Evolutionary conservation across 306 rosid genomes (phyloP).

Genomic region (Acacia confusa): DNA sequence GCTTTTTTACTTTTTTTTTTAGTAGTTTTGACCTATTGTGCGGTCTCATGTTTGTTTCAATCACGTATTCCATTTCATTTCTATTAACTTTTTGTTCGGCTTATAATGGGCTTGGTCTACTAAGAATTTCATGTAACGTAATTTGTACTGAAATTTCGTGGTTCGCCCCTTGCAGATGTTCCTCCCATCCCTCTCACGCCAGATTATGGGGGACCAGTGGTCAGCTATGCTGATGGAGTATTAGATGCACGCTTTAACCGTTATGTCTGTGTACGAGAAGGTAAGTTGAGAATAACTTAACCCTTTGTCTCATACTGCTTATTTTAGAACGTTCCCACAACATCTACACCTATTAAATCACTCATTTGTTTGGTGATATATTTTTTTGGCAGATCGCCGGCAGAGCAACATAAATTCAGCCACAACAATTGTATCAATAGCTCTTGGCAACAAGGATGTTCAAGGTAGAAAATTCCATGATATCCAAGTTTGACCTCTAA

Average conservation of each 20-base stretch:
- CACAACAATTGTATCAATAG: constrained; percentile 67
- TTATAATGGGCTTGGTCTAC: neutral
- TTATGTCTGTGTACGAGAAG: constrained; percentile 80
- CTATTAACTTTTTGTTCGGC: neutral
- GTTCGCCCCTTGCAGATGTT: constrained; percentile 50
- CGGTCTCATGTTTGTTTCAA: neutral
- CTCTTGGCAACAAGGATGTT: constrained; percentile 53
- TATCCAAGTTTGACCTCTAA: neutral
- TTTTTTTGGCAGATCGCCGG: constrained; percentile 62
- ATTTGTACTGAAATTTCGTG: constrained; percentile 14
- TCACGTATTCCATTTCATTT: neutral
- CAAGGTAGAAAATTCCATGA: constrained; percentile 55
- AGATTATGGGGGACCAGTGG: constrained; percentile 66
- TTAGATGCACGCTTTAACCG: constrained; percentile 77
- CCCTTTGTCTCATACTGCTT: neutral
- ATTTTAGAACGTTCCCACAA: constrained; percentile 2
- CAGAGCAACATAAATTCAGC: constrained; percentile 62
- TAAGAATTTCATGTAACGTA: neutral
- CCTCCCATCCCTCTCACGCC: constrained; percentile 73
- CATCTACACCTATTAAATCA: neutral
- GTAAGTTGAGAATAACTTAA: constrained; percentile 27
- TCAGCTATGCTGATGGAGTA: constrained; percentile 86
- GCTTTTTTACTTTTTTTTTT: too few species aligned
- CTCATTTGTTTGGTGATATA: constrained; percentile 4
- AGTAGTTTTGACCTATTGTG: constrained; percentile 3